Evolutionary conservation across 176 grass and related monocot genomes (phyloP).

Genomic region (Oryza officinalis): DNA sequence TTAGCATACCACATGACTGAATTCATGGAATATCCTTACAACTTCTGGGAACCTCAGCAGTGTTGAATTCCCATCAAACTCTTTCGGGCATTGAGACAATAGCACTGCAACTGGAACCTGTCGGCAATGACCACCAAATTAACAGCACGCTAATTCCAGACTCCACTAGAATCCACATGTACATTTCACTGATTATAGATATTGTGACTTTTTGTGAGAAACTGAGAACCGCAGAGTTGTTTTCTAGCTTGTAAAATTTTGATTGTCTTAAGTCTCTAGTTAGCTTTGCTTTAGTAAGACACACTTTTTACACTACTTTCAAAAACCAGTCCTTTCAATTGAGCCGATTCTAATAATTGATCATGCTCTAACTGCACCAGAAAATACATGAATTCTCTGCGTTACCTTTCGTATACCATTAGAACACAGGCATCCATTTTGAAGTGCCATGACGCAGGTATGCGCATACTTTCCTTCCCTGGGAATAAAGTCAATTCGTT

Average conservation of each 20-base stretch:
- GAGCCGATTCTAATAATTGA: conserved; percentile 9
- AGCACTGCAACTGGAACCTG: conserved; percentile 82
- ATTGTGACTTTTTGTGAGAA: not conserved
- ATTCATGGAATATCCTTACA: conserved; percentile 96
- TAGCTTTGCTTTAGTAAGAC: conserved; percentile 26
- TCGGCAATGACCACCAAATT: conserved; percentile 11
- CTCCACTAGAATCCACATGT: conserved; percentile 8
- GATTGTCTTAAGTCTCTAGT: conserved; percentile 12
- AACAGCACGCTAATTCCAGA: conserved; percentile 19
- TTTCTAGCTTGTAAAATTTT: conserved; percentile 10
- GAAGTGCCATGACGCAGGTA: conserved; percentile 89
- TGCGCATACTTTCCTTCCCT: conserved; percentile 91
- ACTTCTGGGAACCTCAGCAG: conserved; percentile 85
- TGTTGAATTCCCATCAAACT: conserved; percentile 68
- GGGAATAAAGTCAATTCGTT: conserved; percentile 32
- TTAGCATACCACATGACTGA: conserved; percentile 90
- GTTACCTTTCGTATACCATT: conserved; percentile 76
- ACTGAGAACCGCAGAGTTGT: not conserved
- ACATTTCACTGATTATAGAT: conserved; percentile 18
- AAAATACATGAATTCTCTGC: conserved; percentile 33
- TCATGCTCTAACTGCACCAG: conserved; percentile 13
- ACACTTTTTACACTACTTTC: not conserved
- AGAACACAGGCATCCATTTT: conserved; percentile 85
- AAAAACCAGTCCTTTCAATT: conserved; percentile 2
- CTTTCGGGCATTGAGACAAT: conserved; percentile 86